Percentiles rank a stretch among this genome's conserved stretches.
Evolutionary conservation across 164 flowering plant genomes (phyloP).

Genomic region (Cinnamomum chago): DNA sequence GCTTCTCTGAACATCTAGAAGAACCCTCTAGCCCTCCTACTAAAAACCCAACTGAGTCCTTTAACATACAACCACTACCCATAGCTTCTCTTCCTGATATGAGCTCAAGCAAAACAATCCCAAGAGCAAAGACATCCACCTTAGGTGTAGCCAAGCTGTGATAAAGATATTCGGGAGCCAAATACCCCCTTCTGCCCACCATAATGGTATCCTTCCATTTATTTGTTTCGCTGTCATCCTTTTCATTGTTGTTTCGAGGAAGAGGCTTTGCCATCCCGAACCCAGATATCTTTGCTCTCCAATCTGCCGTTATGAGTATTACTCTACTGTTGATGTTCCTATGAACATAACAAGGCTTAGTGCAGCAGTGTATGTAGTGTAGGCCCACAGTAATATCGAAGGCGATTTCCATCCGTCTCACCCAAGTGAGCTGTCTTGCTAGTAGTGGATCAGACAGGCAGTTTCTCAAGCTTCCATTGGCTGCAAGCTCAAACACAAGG

Average conservation of each 20-base stretch:
- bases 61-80: slow-evolving; percentile 22
- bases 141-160: slow-evolving; percentile 36
- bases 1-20: slow-evolving; percentile 38
- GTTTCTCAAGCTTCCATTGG: slow-evolving; percentile 48
- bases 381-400: slow-evolving; percentile 58
- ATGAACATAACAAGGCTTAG: slow-evolving; percentile 49
- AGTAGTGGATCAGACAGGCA: slow-evolving; percentile 28
- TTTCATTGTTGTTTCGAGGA: slow-evolving; percentile 10
- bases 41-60: slow-evolving; percentile 28
- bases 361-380: slow-evolving; percentile 58
- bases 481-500: slow-evolving; percentile 49
- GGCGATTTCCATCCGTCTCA: slow-evolving; percentile 44
- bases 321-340: slow-evolving; percentile 38
- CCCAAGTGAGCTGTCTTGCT: slow-evolving; percentile 38
- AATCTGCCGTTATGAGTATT: slow-evolving; percentile 41
- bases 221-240: not conserved
- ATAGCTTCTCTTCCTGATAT: slow-evolving; percentile 43
- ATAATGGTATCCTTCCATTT: slow-evolving; percentile 13
- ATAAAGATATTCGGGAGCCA: slow-evolving; percentile 46
- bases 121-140: slow-evolving; percentile 60
- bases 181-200: slow-evolving; percentile 31
- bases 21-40: slow-evolving; percentile 30
- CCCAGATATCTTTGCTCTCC: slow-evolving; percentile 56
- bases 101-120: slow-evolving; percentile 61
- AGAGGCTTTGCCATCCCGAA: slow-evolving; percentile 32